These are phyloP conservation scores for Yamadazyma atmosphaerica DNA, from an alignment of 1,139 yeast genomes.

Conservation along the genomic window DNA sequence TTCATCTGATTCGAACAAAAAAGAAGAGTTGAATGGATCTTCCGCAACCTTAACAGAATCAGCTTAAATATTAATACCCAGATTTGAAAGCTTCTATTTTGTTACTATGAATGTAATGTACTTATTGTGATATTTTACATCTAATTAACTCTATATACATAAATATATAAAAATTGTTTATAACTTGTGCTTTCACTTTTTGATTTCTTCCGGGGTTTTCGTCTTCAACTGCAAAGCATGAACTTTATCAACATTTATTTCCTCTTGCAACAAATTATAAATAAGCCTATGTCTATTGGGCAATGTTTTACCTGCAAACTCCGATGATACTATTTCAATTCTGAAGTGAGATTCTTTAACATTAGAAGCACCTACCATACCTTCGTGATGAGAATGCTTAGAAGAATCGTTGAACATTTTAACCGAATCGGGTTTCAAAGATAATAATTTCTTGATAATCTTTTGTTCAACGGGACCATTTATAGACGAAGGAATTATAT, in stretches of 20 bases:
- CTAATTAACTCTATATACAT: constrained; percentile 1
- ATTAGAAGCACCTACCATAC: constrained; percentile 73
- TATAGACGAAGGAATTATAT: constrained; percentile 16
- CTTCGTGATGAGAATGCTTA: constrained; percentile 87
- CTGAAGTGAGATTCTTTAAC: constrained; percentile 84
- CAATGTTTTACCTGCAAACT: constrained; percentile 63
- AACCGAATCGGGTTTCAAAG: constrained; percentile 52
- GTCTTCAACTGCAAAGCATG: constrained; percentile 91
- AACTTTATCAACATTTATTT: constrained; percentile 67
- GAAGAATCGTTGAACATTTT: constrained; percentile 78
- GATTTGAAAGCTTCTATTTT: neutral
- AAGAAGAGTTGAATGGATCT: constrained; percentile 9
- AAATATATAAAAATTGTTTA: constrained; percentile 2
- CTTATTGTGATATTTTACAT: neutral
- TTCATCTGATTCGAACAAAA: neutral
- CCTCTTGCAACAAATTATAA: constrained; percentile 69
- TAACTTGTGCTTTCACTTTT: constrained; percentile 13
- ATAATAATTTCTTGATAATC: constrained; percentile 28
- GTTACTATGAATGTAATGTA: neutral
- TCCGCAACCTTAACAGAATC: constrained; percentile 10
- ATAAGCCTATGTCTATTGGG: constrained; percentile 82
- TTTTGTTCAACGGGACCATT: constrained; percentile 59
- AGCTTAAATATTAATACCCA: constrained; percentile 1
- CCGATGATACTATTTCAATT: constrained; percentile 67
- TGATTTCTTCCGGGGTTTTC: constrained; percentile 67